Evolutionary conservation across 495 filamentous ascomycete genomes (phyloP).

Genomic region (Podospora didyma): DNA sequence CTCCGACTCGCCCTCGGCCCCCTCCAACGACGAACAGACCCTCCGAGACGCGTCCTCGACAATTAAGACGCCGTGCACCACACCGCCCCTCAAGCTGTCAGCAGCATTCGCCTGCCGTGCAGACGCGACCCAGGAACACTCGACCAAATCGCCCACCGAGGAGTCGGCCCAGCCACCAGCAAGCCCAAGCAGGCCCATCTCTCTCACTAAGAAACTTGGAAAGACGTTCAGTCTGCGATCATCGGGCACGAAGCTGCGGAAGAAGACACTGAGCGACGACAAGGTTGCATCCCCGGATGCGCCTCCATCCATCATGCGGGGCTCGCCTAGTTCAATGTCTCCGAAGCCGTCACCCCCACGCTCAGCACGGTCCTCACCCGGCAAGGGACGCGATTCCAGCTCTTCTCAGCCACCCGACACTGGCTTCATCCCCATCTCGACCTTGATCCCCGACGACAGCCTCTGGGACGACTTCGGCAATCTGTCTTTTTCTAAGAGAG

Average conservation of each 20-base stretch:
- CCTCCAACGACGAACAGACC: constrained; percentile 15
- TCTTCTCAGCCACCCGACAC: constrained; percentile 8
- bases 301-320: constrained; percentile 13
- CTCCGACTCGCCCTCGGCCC: constrained; percentile 18
- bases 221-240: constrained; percentile 38
- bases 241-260: constrained; percentile 25
- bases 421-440: constrained; percentile 44
- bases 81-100: constrained; percentile 25
- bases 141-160: constrained; percentile 10
- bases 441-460: constrained; percentile 48
- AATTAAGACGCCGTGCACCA: constrained; percentile 1
- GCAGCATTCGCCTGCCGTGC: constrained; percentile 4
- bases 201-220: constrained; percentile 24
- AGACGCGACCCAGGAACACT: neutral
- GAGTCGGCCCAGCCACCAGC: constrained; percentile 10
- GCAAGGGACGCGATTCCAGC: constrained; percentile 21
- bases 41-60: constrained; percentile 1
- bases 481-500: constrained; percentile 54
- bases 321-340: constrained; percentile 15
- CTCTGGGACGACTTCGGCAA: constrained; percentile 47
- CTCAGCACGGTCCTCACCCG: constrained; percentile 14
- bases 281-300: constrained; percentile 16
- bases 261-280: constrained; percentile 29
- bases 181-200: constrained; percentile 14
- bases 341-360: constrained; percentile 23